Percentiles rank a stretch among this genome's conserved stretches.
Conservation (phyloP, 345 rosid genomes). For the Clausena lansium region DNA sequence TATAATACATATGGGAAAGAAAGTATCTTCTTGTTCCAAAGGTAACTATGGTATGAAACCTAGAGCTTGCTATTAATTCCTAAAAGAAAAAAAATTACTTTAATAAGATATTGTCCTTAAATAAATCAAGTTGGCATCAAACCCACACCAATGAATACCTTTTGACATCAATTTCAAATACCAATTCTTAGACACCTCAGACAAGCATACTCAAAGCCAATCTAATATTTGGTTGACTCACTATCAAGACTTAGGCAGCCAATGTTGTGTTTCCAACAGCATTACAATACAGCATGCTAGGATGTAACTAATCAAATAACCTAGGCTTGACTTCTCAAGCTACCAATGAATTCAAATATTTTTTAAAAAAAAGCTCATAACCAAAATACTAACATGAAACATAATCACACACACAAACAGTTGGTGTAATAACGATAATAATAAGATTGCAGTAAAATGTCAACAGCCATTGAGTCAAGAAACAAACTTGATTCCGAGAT, state of each 20-base stretch:
- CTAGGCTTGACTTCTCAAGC: not conserved
- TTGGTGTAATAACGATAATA: not conserved
- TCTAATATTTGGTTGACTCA: not conserved
- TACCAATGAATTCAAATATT: not conserved
- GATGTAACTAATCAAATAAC: not conserved
- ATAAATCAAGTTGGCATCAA: not conserved
- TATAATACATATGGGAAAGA: not conserved
- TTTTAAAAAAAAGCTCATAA: not conserved
- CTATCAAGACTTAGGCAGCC: not conserved
- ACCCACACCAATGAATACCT: not conserved
- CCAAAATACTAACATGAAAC: not conserved
- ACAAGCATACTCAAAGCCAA: not conserved
- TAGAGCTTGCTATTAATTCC: not conserved
- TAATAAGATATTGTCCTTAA: not conserved
- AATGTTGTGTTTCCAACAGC: not conserved
- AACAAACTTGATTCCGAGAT: slow-evolving; percentile 91
- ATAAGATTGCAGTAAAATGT: not conserved
- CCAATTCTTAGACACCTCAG: not conserved
- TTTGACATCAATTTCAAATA: not conserved
- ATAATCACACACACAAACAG: not conserved
- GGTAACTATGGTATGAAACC: not conserved
- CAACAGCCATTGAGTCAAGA: not conserved
- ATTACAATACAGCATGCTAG: not conserved
- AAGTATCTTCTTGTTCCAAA: not conserved
- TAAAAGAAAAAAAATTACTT: not conserved